Base-by-base conservation (phyloP, 768 basidiomycete species). In the Mycena indigotica region DNA sequence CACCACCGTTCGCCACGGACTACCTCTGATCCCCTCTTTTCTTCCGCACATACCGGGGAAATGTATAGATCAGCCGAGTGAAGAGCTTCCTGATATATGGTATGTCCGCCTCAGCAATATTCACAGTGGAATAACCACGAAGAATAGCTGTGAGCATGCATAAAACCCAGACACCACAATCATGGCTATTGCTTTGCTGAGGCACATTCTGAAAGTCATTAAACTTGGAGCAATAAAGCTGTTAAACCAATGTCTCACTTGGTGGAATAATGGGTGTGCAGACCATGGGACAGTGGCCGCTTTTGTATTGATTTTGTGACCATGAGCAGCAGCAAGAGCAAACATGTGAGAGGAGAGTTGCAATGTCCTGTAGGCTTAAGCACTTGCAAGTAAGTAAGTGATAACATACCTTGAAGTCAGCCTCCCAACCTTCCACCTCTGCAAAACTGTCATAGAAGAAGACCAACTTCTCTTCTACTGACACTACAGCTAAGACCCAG, bases 371-470 rank as follows among this genome's bases (percentile, higher is more conserved):
- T 10, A 51, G 32, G 16, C 2, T 25, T 38, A 28, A 49, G 19
- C 13, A 3, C n/a, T n/a, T 28, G 26, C 46, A 26, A 17, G 52
- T 19, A 28, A 25, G 19, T 35, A n/a, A 39, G 28, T 48, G n/a
- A 30, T 15, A 32, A 53, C 48, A 21, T 28, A 58, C 60, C 24
- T 41, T 53, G 6, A 66, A 19, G 28, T 64, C 63, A 16, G 30
- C 44, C 1, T 41, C 17, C 62, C 64, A 67, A 0, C 51, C 51
- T 3, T n/a, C 6, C 4, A 48, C 35, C 1, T 38, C 25, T 4
- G 45, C 66, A 6, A 77, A 56, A 40, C 74, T 77, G 50, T 77
- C 74, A 49, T 73, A 75, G 0, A 77, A 46, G 21, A 61, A 55
- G 0, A 75, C 24, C 23, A 66, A 46, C 1, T 58, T 53, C 5